Evolutionary conservation across 2,329 filamentous ascomycete species (phyloP), one percentile per base, ranked within the genome.

Genomic region (Xylariaceae sp.): DNA sequence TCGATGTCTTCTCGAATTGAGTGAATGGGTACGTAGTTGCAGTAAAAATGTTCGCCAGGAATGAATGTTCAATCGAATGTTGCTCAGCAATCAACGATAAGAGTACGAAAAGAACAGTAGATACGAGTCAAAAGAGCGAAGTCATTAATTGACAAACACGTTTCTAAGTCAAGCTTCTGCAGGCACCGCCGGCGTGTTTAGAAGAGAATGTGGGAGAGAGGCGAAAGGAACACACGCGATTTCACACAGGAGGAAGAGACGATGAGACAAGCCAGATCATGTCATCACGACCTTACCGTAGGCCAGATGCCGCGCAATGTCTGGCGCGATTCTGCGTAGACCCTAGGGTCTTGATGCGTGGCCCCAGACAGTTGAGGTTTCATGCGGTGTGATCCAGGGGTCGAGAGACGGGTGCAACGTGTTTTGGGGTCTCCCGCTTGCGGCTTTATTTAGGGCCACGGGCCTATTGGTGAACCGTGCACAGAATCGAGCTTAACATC

Each of bases 1-100:
- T 67, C 67, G 61, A 67, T 67, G 67, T 69, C 67, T 55, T 57
- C 45, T 45, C 47, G 45, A 40, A 50, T 48, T 41, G 43, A 46
- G 48, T 17, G 32, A 37, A 27, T 60, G 57, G 43, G 58, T 62
- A 59, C 42, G 57, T 49, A 55, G 44, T 38, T 54, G 55, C 54
- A 50, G 52, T 45, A 56, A 32, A 22, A 40, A 55, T 35, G 45
- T 55, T 56, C 56, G 55, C 56, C 56, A 49, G n/a, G n/a, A n/a
- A n/a, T n/a, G 38, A 50, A 42, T 35, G 42, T 22, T 25, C 42
- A 22, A n/a, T n/a, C n/a, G 17, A 45, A 37, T 52, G 54, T 49
- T 43, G 42, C 48, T 41, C 55, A 55, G 49, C 45, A 50, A 54
- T 57, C 19, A 22, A 25, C 22, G 17, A 22, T 40, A 23, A 14